Percentiles rank a stretch among this genome's conserved stretches.
These are phyloP conservation scores for Phyllosticta citribraziliensis DNA, from an alignment of 2,329 filamentous ascomycete species.

Conservation along the genomic window DNA sequence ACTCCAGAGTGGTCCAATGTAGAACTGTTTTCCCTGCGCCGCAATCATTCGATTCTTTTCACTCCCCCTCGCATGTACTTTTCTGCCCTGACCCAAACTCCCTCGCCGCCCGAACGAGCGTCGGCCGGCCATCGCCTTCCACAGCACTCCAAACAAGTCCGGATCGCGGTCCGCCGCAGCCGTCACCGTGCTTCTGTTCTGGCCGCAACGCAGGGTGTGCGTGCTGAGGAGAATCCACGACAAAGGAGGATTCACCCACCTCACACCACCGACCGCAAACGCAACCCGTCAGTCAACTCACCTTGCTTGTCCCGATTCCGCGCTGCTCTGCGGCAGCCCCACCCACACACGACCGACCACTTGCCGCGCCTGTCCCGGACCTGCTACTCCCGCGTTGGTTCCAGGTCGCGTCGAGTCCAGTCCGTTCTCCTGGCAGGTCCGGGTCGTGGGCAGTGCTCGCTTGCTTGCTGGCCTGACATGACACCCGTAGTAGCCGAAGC, in stretches of 20 bases:
- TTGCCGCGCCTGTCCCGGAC: neutral
- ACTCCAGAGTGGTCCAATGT: no score
- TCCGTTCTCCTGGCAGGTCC: neutral
- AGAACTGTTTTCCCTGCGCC: no score
- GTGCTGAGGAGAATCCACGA: neutral
- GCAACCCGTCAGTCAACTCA: neutral
- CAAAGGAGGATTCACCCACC: neutral
- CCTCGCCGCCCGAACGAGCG: neutral
- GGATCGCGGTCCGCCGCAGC: neutral
- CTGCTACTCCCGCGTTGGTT: neutral
- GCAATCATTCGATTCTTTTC: neutral
- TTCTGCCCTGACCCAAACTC: neutral
- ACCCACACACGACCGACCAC: neutral
- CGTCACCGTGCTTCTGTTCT: neutral
- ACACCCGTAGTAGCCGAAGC: neutral
- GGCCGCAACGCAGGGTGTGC: no score
- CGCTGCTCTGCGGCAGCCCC: neutral
- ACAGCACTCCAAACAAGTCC: neutral
- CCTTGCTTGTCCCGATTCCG: neutral
- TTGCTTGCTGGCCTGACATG: neutral
- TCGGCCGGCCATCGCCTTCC: neutral
- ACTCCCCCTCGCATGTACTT: neutral
- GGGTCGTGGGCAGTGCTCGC: neutral
- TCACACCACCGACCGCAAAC: neutral
- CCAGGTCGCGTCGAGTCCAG: neutral